Evolutionary conservation across 768 basidiomycete species (phyloP), one percentile per base, ranked within the genome.

Genomic region (Holtermanniella nyarrowii): DNA sequence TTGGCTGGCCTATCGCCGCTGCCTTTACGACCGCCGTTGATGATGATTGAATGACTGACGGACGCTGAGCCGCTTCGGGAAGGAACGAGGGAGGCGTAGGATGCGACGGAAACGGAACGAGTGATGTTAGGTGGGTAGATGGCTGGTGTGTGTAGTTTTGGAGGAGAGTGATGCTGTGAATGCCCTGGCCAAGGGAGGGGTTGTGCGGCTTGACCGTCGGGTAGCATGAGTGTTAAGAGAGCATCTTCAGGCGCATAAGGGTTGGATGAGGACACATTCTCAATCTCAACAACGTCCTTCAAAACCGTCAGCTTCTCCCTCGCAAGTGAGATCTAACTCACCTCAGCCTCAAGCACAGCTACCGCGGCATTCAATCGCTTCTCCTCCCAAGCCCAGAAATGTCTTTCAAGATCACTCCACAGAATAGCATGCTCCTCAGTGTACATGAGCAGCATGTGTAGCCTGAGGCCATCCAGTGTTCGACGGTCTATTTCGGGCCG

Each of bases 51-150:
- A n/a, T n/a, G n/a, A 16, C 31, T 37, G 31, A 7, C 10, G 16
- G 31, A 37, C 10, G 31, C 31, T 7, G 31, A 7, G 31, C 16
- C 16, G 31, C 31, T 16, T 7, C 16, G 31, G 31, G 31, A 37
- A 7, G 7, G 31, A 37, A 16, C 16, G 31, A 37, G 31, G 31
- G 31, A 16, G 7, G 31, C 31, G 31, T 7, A 37, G 10, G 31
- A 37, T 7, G 31, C 31, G 31, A 37, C 82, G 77, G 42, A 91
- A 75, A 26, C 91, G 78, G 64, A 87, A 84, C 2, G 86, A 74
- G 64, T 91, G 89, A 55, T 90, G 78, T 41, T 88, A 76, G 10
- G 80, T 77, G 2, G 88, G 80, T 56, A 90, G 77, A 59, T 86
- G 84, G 5, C 80, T 81, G 5, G 84, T 80, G 25, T 77, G 80